Conservation (phyloP, 768 basidiomycete species). For the Phlebiopsis gigantea region DNA sequence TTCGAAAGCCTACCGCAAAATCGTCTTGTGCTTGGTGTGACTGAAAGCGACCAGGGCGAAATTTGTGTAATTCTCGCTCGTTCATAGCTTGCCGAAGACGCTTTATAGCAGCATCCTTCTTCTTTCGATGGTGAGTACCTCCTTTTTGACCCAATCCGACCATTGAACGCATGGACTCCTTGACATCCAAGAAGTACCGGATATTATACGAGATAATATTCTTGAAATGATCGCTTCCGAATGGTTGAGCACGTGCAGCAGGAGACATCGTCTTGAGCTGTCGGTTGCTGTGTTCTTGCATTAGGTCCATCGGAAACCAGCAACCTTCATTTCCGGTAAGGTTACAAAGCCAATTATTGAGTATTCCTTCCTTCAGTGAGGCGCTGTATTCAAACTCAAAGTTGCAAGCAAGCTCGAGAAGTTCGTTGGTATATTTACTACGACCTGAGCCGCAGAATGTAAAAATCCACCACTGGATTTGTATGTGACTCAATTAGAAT, state of each 20-base stretch:
- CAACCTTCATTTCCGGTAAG: slow-evolving; percentile 1
- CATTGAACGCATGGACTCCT: neutral
- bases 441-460: slow-evolving; percentile 7
- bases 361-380: neutral
- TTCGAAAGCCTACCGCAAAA: neutral
- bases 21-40: neutral
- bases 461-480: slow-evolving; percentile 3
- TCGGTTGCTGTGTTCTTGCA: slow-evolving; percentile 6
- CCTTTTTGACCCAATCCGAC: neutral
- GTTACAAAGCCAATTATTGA: slow-evolving; percentile 8
- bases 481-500: neutral
- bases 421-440: slow-evolving; percentile 8
- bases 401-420: slow-evolving; percentile 9
- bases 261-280: slow-evolving; percentile 1
- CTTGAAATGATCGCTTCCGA: neutral
- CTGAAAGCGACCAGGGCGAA: neutral
- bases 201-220: slow-evolving; percentile 6
- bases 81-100: neutral
- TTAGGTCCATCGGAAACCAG: slow-evolving; percentile 6
- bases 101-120: neutral
- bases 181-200: slow-evolving; percentile 2
- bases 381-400: slow-evolving; percentile 5
- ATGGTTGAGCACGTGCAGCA: neutral
- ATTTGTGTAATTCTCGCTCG: neutral
- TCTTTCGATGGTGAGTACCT: neutral